Evolutionary conservation across 768 basidiomycete genomes (phyloP).

Genomic region (Trametes coccinea): DNA sequence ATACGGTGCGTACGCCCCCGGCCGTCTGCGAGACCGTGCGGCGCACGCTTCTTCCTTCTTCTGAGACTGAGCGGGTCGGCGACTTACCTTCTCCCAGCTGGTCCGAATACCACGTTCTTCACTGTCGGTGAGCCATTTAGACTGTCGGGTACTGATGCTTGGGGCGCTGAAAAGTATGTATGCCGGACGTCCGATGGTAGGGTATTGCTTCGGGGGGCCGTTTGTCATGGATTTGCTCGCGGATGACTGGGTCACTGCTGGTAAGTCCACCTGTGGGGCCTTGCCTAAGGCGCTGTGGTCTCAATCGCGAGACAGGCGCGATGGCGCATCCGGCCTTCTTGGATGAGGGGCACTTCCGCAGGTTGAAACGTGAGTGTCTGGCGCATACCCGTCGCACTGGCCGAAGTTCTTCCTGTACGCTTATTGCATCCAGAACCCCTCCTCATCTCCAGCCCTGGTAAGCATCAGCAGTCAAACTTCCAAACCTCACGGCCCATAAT

Average conservation of each 20-base stretch:
- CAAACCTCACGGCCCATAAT: no score
- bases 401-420: no score
- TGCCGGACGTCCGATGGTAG: slow-evolving; percentile 28
- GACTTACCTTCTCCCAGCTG: slow-evolving; percentile 20
- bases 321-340: slow-evolving; percentile 58
- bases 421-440: slow-evolving; percentile 44
- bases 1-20: slow-evolving; percentile 40
- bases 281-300: no score
- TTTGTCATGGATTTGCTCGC: slow-evolving; percentile 49
- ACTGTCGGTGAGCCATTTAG: slow-evolving; percentile 16
- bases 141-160: background rate
- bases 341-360: slow-evolving; percentile 48
- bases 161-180: background rate
- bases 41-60: no score
- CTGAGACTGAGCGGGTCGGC: background rate
- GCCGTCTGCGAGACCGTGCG: no score
- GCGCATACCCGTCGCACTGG: no score
- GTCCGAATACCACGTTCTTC: slow-evolving; percentile 22
- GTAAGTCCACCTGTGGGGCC: no score
- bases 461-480: background rate
- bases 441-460: slow-evolving; percentile 57
- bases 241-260: slow-evolving; percentile 47
- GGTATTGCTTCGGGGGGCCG: slow-evolving; percentile 61
- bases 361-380: slow-evolving; percentile 44
- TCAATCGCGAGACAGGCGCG: no score